Base-by-base conservation (phyloP, 352 stramenopile genomes). In the Blastocystis sp. region DNA sequence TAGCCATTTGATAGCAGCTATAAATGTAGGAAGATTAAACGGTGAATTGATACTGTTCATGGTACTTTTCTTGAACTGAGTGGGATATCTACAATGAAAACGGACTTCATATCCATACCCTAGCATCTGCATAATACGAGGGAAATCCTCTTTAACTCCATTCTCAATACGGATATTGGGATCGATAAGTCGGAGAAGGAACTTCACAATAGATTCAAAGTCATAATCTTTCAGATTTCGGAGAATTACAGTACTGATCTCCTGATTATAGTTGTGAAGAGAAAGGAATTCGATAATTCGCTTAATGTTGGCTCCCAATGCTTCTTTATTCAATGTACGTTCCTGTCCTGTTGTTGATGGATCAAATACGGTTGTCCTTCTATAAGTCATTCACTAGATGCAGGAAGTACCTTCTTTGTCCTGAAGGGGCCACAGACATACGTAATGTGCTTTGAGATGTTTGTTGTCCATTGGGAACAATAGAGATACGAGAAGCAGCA, bases 191-290 rank as follows among this genome's bases (percentile, higher is more conserved):
- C 71, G 71, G 0, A 83, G 51, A 7, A 83, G 49, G 35, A 83
- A 83, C 19, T 54, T n/a, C n/a, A 83, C 71, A 42, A 83, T 83
- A 12, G 71, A 83, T 42, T 83, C 71, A 63, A 83, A 83, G 39
- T 83, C 71, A 42, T 57, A 83, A 27, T 83, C 71, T 29, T 65
- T 63, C 51, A 83, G 42, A 11, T 66, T 19, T 35, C 71, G 71
- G 14, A 83, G 71, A 9, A 59, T 83, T 1, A 29, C 43, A 7
- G 46, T 43, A 32, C 46, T 83, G 4, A 83, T 39, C 43, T 83
- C 71, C 27, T 83, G 71, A 39, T 83, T 83, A 56, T 83, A 83
- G 51, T 83, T 83, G 49, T 83, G 71, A 37, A 83, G 51, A n/a
- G 71, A 83, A 19, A 83, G 29, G 51, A 83, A 83, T 21, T 65